Evolutionary conservation across 2,329 filamentous ascomycete genomes (phyloP).

Genomic region (Cercospora sp.): DNA sequence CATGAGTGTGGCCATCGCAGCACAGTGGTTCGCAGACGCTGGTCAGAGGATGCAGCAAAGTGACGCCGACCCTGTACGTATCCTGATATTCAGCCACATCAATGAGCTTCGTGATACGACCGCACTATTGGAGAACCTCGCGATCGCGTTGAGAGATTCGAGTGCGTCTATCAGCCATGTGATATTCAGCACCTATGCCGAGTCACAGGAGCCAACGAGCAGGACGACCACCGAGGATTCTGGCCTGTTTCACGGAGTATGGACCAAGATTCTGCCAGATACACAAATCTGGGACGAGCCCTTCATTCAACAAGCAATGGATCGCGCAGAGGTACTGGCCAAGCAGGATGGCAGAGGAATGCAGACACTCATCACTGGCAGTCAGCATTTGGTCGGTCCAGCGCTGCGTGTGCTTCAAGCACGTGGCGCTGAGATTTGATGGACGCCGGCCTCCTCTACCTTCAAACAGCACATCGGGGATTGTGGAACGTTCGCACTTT

Average conservation of each 20-base stretch:
- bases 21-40: slow-evolving; percentile 41
- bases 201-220: slow-evolving; percentile 8
- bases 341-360: not conserved
- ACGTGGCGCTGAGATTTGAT: not conserved
- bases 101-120: slow-evolving; percentile 30
- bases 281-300: slow-evolving; percentile 20
- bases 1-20: slow-evolving; percentile 42
- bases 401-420: slow-evolving; percentile 9
- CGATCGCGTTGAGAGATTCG: slow-evolving; percentile 18
- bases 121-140: slow-evolving; percentile 24
- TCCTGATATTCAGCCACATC: slow-evolving; percentile 33
- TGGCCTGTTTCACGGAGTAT: slow-evolving; percentile 13
- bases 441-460: not conserved
- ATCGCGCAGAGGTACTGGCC: slow-evolving; percentile 8
- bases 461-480: not conserved
- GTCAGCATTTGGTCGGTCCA: slow-evolving; percentile 26
- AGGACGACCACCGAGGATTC: not conserved
- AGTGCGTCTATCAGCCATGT: slow-evolving; percentile 24
- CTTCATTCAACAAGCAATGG: slow-evolving; percentile 22
- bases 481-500: not conserved
- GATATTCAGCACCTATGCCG: slow-evolving; percentile 32
- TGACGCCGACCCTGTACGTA: not conserved
- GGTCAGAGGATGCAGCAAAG: not conserved
- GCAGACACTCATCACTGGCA: slow-evolving; percentile 24
- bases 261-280: not conserved